Conservation (phyloP, 1,284 basidiomycete species). For the Entoloma clypeatum region DNA sequence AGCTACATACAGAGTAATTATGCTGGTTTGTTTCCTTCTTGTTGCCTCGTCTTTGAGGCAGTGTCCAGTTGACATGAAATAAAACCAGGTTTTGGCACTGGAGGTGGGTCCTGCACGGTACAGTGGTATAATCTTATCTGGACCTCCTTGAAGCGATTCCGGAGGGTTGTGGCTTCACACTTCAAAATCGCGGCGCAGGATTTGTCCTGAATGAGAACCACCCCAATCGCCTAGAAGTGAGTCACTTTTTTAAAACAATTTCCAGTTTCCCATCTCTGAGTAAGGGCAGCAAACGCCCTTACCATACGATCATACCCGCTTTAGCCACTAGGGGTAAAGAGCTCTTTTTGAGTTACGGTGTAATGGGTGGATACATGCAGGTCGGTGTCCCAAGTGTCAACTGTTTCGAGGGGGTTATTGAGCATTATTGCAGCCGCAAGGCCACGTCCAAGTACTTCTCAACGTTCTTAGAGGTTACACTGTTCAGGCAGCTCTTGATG, state of each 20-base stretch:
- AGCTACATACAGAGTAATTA: slow-evolving; percentile 95
- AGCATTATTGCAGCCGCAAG: slow-evolving; percentile 71
- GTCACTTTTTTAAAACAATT: slow-evolving; percentile 2
- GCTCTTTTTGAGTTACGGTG: slow-evolving; percentile 85
- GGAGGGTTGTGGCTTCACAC: slow-evolving; percentile 90
- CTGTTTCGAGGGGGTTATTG: slow-evolving; percentile 1
- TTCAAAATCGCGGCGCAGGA: slow-evolving; percentile 89
- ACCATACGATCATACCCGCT: slow-evolving; percentile 95
- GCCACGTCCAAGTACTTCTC: slow-evolving; percentile 91
- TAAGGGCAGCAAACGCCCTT: slow-evolving; percentile 83
- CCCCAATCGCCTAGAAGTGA: slow-evolving; percentile 73
- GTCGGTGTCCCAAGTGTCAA: slow-evolving; percentile 17
- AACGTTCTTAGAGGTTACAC: slow-evolving; percentile 86
- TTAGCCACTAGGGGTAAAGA: slow-evolving; percentile 82
- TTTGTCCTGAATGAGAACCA: slow-evolving; percentile 81
- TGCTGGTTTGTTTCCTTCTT: slow-evolving; percentile 45
- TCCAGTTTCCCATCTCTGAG: not conserved
- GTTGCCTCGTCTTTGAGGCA: not conserved
- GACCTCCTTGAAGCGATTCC: slow-evolving; percentile 68
- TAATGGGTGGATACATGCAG: slow-evolving; percentile 97
- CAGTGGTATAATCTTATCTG: not conserved
- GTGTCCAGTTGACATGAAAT: not conserved
- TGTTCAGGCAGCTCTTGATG: slow-evolving; percentile 83
- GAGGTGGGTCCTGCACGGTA: slow-evolving; percentile 40
- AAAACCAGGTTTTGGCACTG: slow-evolving; percentile 68